Evolutionary conservation across 2,329 filamentous ascomycete genomes (phyloP), one percentile per base, ranked within the genome.

Genomic region (Fusarium sp.): DNA sequence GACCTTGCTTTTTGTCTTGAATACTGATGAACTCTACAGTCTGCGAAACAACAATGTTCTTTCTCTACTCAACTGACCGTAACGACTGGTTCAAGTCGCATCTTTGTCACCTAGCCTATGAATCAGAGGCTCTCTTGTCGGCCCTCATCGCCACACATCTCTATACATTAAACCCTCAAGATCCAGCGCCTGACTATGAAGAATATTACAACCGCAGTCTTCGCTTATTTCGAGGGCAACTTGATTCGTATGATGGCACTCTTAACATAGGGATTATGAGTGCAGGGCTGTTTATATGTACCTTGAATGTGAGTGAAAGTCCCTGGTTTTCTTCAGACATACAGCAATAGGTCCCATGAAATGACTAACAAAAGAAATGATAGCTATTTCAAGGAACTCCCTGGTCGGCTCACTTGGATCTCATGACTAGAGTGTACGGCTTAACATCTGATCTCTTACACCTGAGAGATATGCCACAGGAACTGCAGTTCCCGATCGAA

Each of bases 381-480:
- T 12, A 76, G 74, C 17, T 76, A 1, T 76, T 76, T 2, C 74
- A 76, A 54, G 73, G 69, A 6, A 67, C 63, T 0, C 73, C 69
- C 0, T 76, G 74, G 74, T 63, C 74, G 0, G 38, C 38, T 10
- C 71, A 74, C 27, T 37, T 76, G 0, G 69, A 71, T 1, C 71
- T 69, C 9, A 76, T 76, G 73, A 69, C 70, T 56, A 67, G 45
- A 40, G 60, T 76, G 8, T 76, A 76, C 25, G 63, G 64, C 1
- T 62, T 76, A 8, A 40, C 56, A 14, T 22, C 56, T 11, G 54
- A 37, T 14, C 22, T 47, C 61, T 15, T 52, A 6, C 47, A 64
- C 32, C 10, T 62, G 1, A 40, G 54, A 22, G 20, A 63, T 14
- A 20, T 70, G 8, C 54, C 60, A 9, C 52, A 67, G 12, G 60